Evolutionary conservation across 371 early-diverging fungal genomes (phyloP), one percentile per base, ranked within the genome.

Genomic region (Nosema muscidifuracis): DNA sequence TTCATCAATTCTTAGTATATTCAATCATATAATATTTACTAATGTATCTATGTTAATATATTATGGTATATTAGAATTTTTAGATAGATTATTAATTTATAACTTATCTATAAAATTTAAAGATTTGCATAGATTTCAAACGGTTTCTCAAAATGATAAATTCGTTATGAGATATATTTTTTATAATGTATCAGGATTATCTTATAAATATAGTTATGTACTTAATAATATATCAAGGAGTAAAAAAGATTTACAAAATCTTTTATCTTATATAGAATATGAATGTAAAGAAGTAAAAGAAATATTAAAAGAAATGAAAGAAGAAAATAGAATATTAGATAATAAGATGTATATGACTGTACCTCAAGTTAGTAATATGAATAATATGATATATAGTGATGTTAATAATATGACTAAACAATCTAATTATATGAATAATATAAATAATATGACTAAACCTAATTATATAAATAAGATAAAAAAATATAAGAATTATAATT

Each of bases 321-420:
- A 51, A 71, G 71, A 71, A 63, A 30, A 38, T 30, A 36, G 34
- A 24, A 28, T n/a, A 7, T 26, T 71, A 3, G 64, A 62, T 22
- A 53, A 51, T n/a, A 62, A 40, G 22, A 33, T 60, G 20, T 71
- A 43, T 53, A 62, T 71, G 24, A 62, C 53, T 51, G 64, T 71
- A 33, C 71, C 71, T 4, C 71, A 71, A 56, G 33, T 71, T 16
- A n/a, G n/a, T n/a, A n/a, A n/a, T n/a, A n/a, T n/a, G n/a, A n/a
- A n/a, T n/a, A n/a, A n/a, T n/a, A n/a, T n/a, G n/a, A n/a, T n/a
- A n/a, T n/a, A n/a, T n/a, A n/a, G n/a, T n/a, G n/a, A n/a, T n/a
- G n/a, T n/a, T 10, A 42, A 53, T 22, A 53, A 18, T 26, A 57
- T 67, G 43, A 67, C 7, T 38, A 26, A 40, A 67, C 57, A 67